phyloP scores from a whole-genome alignment of 495 filamentous ascomycete genomes.

The Friedmanniomyces simplex region DNA sequence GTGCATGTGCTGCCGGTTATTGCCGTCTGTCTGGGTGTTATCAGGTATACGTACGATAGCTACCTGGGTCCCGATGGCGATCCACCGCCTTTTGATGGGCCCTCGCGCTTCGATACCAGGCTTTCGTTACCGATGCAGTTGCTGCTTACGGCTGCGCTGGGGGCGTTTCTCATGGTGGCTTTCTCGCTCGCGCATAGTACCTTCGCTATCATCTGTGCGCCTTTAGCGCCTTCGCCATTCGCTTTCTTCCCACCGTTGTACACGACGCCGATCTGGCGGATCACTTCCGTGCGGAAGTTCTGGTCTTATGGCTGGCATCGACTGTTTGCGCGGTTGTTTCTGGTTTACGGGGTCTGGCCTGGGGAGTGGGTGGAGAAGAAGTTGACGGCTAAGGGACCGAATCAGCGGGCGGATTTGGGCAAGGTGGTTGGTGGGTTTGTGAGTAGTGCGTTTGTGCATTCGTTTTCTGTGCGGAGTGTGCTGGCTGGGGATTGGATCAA shows the following conservation, averaged over 20 bases:
- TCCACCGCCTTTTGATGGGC: background rate
- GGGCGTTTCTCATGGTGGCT: constrained; percentile 12
- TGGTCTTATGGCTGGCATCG: constrained; percentile 17
- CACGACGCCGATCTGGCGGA: constrained; percentile 8
- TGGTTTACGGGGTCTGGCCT: constrained; percentile 13
- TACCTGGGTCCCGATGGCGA: constrained; percentile 1
- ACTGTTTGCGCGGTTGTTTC: constrained; percentile 9
- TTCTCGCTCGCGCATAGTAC: constrained; percentile 11
- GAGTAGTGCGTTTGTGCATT: constrained; percentile 12
- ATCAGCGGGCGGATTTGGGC: constrained; percentile 6
- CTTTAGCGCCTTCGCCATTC: constrained; percentile 8
- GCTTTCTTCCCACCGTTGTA: constrained; percentile 15
- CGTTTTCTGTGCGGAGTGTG: constrained; percentile 6
- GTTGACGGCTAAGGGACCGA: constrained; percentile 1
- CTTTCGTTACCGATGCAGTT: constrained; percentile 5
- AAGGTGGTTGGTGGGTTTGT: constrained; percentile 12
- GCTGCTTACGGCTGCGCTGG: constrained; percentile 6
- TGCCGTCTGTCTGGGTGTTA: background rate
- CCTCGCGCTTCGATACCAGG: constrained; percentile 4
- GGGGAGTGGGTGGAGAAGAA: constrained; percentile 10
- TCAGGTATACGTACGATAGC: constrained; percentile 4
- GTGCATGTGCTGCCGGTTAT: constrained; percentile 8
- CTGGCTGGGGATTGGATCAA: constrained; percentile 7
- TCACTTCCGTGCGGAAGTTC: constrained; percentile 8
- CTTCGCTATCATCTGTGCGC: constrained; percentile 10